phyloP scores from a whole-genome alignment of 805 yeast species.

The Teunomyces gatunensis region DNA sequence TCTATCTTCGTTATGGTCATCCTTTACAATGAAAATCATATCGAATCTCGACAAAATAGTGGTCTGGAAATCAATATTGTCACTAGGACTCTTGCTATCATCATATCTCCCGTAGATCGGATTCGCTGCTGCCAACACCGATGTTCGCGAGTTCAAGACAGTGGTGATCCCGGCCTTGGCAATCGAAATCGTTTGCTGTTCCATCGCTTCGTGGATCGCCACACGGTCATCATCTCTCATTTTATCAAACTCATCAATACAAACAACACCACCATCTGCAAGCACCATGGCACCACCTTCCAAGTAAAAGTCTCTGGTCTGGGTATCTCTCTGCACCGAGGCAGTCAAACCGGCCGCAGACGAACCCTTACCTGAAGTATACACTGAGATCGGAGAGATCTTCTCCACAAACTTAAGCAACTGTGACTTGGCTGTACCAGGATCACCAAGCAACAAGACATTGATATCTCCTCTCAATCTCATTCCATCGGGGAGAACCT shows the following conservation, averaged over 20 bases:
- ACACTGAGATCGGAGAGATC: slow-evolving; percentile 89
- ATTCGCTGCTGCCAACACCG: slow-evolving; percentile 97
- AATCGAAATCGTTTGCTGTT: slow-evolving; percentile 97
- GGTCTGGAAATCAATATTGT: slow-evolving; percentile 95
- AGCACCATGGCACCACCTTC: slow-evolving; percentile 99
- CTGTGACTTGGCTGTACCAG: slow-evolving; percentile 99
- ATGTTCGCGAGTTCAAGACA: slow-evolving; percentile 90
- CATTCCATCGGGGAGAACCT: slow-evolving; percentile 92
- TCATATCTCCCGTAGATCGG: slow-evolving; percentile 97
- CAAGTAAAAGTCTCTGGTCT: slow-evolving; percentile 84
- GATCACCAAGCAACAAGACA: slow-evolving; percentile 91
- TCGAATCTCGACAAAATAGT: slow-evolving; percentile 96
- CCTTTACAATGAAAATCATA: slow-evolving; percentile 96
- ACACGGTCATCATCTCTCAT: slow-evolving; percentile 99
- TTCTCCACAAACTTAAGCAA: slow-evolving; percentile 92
- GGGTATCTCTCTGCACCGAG: slow-evolving; percentile 88
- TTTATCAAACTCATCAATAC: slow-evolving; percentile 98
- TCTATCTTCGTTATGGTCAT: slow-evolving; percentile 82
- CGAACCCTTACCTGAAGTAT: slow-evolving; percentile 98
- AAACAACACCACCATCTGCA: slow-evolving; percentile 98
- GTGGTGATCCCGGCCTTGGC: slow-evolving; percentile 99
- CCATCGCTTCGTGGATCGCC: slow-evolving; percentile 99
- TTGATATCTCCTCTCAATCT: slow-evolving; percentile 96
- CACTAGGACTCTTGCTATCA: slow-evolving; percentile 95
- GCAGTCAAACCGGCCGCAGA: slow-evolving; percentile 99